phyloP scores from a whole-genome alignment of 805 yeast genomes.

The Zygosaccharomyces lentus region DNA sequence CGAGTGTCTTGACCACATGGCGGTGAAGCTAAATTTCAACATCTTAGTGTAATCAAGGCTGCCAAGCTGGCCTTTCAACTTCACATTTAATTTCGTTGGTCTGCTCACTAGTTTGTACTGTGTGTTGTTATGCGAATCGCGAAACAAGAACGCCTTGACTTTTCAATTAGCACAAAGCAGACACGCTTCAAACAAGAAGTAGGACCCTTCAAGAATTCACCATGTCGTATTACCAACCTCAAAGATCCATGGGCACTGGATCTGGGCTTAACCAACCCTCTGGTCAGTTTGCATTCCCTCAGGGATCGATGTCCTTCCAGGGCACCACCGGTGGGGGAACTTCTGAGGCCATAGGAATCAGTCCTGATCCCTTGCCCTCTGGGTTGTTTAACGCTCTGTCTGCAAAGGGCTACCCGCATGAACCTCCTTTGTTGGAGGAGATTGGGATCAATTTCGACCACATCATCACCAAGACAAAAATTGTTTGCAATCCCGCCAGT shows the following conservation, averaged over 20 bases:
- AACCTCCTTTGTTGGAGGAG: slow-evolving; percentile 88
- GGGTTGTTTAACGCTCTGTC: slow-evolving; percentile 92
- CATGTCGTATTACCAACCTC: slow-evolving; percentile 17
- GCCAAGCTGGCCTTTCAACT: background rate
- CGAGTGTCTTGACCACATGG: too few species aligned
- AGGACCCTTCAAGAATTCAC: background rate
- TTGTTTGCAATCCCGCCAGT: slow-evolving; percentile 73
- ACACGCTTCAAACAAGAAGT: background rate
- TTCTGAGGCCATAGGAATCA: slow-evolving; percentile 19
- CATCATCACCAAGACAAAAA: slow-evolving; percentile 75
- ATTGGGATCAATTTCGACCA: slow-evolving; percentile 89
- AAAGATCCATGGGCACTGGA: slow-evolving; percentile 6
- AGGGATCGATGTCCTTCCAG: slow-evolving; percentile 38
- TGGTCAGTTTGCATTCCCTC: slow-evolving; percentile 31
- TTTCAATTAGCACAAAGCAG: background rate
- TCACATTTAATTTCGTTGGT: too few species aligned
- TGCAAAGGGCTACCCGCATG: slow-evolving; percentile 91
- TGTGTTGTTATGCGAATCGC: background rate
- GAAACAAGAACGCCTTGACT: background rate
- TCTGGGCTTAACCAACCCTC: slow-evolving; percentile 28
- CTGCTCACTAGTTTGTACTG: background rate
- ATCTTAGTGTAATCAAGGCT: too few species aligned
- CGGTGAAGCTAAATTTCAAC: too few species aligned
- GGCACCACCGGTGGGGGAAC: slow-evolving; percentile 15
- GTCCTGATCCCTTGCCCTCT: slow-evolving; percentile 46